Base-by-base conservation (phyloP, 805 yeast species). In the Myxozyma mucilagina region DNA sequence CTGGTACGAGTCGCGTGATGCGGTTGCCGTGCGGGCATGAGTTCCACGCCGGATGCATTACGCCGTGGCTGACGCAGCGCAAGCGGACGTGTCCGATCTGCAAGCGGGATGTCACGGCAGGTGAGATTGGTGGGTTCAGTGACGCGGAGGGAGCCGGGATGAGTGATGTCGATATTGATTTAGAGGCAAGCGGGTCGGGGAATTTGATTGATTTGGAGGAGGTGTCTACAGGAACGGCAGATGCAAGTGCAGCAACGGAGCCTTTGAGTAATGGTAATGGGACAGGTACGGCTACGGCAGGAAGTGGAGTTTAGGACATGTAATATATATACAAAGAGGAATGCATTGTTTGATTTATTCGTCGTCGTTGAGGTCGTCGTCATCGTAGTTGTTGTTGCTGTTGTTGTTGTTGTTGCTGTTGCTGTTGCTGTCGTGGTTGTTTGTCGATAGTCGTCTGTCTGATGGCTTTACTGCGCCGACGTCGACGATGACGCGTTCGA, bases 401-500 rank as follows among this genome's bases (percentile, higher is more conserved):
- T 36, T 47, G 14, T 16, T n/a, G 14, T 51, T 8, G 20, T 31
- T 52, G 18, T n/a, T n/a, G n/a, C n/a, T 38, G 11, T 58, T 61
- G 38, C 29, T 47, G 14, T 16, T n/a, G 14, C 52, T 8, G 20
- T 31, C 52, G 18, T n/a, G 13, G 31, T 44, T 38, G 18, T 20
- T 20, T 5, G 41, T 11, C 16, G 34, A 67, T 56, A 93, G 76
- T 63, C 98, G 78, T 55, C 81, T 80, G 72, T 93, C 98, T 13
- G 79, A 76, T 48, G 80, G 83, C 59, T 81, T 78, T 1, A 92
- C 84, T 0, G 92, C 89, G 1, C 84, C 85, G 5, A 84, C 75
- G 51, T 80, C 82, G 47, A 90, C 88, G 69, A 93, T 74, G 14
- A 89, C 81, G 52, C 77, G 78, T 74, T 92, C 97, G 47, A 94